These are phyloP conservation scores for Irpex sp. DNA, from an alignment of 1,284 basidiomycete genomes.

Conservation along the genomic window DNA sequence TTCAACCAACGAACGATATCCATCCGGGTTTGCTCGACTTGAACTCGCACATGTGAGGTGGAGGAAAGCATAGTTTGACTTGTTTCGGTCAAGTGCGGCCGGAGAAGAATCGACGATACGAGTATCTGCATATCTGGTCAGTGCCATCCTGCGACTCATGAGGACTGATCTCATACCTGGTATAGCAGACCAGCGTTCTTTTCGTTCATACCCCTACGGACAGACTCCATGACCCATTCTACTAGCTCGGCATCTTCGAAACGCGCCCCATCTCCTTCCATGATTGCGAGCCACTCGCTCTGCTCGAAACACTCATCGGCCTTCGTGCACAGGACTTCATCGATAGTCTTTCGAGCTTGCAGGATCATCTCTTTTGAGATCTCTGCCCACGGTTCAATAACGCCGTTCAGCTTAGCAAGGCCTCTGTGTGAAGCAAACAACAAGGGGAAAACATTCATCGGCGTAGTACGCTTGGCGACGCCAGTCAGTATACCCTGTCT, in stretches of 20 bases:
- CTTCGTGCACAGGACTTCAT: slow-evolving; percentile 56
- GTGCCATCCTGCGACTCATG: background rate
- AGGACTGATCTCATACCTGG: slow-evolving; percentile 47
- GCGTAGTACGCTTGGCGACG: slow-evolving; percentile 62
- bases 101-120: slow-evolving; percentile 70
- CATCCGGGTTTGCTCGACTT: slow-evolving; percentile 70
- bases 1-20: slow-evolving; percentile 68
- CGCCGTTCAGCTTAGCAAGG: slow-evolving; percentile 45
- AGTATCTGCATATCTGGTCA: slow-evolving; percentile 48
- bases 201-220: slow-evolving; percentile 56
- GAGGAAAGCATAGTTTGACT: slow-evolving; percentile 58
- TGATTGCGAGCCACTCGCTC: slow-evolving; percentile 67
- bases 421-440: slow-evolving; percentile 68
- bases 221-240: slow-evolving; percentile 63
- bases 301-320: slow-evolving; percentile 64
- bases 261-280: slow-evolving; percentile 64
- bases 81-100: slow-evolving; percentile 58
- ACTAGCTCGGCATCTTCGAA: slow-evolving; percentile 76
- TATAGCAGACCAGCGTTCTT: slow-evolving; percentile 66
- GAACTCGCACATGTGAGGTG: slow-evolving; percentile 61
- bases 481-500: slow-evolving; percentile 70
- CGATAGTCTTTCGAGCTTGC: slow-evolving; percentile 53
- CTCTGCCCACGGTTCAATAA: slow-evolving; percentile 69
- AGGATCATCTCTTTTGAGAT: slow-evolving; percentile 61
- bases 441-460: slow-evolving; percentile 61